phyloP scores from a whole-genome alignment of 257 asterid species.

The Gardenia jasminoides region DNA sequence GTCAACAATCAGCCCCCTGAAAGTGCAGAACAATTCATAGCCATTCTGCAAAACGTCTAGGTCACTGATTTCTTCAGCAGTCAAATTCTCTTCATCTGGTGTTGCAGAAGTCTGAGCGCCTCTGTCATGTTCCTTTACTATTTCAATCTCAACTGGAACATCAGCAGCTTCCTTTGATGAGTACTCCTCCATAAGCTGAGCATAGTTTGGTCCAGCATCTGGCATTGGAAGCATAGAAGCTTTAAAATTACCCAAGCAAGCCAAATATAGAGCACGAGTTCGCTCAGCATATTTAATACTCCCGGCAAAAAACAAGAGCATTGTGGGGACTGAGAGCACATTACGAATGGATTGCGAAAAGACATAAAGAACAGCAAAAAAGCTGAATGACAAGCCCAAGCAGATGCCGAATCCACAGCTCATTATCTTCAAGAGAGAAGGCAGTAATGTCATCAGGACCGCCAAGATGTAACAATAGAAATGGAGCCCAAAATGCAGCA shows the following conservation, averaged over 20 bases:
- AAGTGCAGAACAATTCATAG: constrained; percentile 1
- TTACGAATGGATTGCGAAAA: constrained; percentile 34
- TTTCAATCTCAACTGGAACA: not conserved
- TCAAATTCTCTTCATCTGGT: no score
- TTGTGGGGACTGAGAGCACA: constrained; percentile 35
- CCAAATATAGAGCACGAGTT: constrained; percentile 30
- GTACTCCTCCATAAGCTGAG: constrained; percentile 30
- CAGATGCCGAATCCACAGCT: constrained; percentile 38
- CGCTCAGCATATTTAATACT: constrained; percentile 42
- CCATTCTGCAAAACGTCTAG: not conserved
- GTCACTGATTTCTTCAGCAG: rapidly evolving
- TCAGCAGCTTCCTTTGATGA: constrained; percentile 6
- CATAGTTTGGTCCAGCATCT: constrained; percentile 36
- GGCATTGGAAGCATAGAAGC: constrained; percentile 35
- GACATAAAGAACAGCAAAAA: constrained; percentile 23
- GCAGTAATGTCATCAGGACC: constrained; percentile 54
- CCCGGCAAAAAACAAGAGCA: constrained; percentile 30
- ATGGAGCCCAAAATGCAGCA: constrained; percentile 23
- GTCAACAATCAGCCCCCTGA: constrained; percentile 30
- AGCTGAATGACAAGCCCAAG: constrained; percentile 33
- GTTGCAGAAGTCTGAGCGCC: not conserved
- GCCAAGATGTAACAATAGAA: constrained; percentile 23
- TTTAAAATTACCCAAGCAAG: constrained; percentile 28
- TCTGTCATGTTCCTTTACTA: not conserved
- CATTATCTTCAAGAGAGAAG: constrained; percentile 44